A percentile compares a stretch with the other conserved stretches of the same genome.
phyloP scores from a whole-genome alignment of 129 eudicot species.

The Tagetes erecta region DNA sequence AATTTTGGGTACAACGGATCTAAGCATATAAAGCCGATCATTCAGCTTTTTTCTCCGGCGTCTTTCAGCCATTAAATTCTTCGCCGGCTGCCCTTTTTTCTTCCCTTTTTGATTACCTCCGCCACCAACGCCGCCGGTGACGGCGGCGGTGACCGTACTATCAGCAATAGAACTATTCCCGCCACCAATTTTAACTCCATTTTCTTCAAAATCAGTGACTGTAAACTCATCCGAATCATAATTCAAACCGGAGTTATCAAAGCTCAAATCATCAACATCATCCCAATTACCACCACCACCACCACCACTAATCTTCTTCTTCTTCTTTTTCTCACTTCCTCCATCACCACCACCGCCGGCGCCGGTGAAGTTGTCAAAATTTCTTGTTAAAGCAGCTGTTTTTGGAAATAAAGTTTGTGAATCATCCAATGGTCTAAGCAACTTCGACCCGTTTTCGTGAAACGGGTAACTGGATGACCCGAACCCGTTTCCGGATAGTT shows the following conservation, averaged over 20 bases:
- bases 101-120: slow-evolving; percentile 62
- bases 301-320: slow-evolving; percentile 41
- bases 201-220: slow-evolving; percentile 27
- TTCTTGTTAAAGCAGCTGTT: slow-evolving; percentile 77
- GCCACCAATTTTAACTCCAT: slow-evolving; percentile 38
- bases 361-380: slow-evolving; percentile 30
- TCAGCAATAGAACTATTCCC: slow-evolving; percentile 51
- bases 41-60: slow-evolving; percentile 93
- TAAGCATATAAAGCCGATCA: slow-evolving; percentile 88
- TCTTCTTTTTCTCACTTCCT: slow-evolving; percentile 43
- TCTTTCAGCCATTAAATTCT: slow-evolving; percentile 95
- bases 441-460: slow-evolving; percentile 36
- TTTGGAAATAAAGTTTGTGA: slow-evolving; percentile 80
- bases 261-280: slow-evolving; percentile 65
- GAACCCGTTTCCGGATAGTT: slow-evolving; percentile 40
- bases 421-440: slow-evolving; percentile 70
- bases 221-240: slow-evolving; percentile 75
- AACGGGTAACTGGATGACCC: slow-evolving; percentile 29
- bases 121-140: slow-evolving; percentile 29
- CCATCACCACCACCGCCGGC: slow-evolving; percentile 10
- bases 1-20: slow-evolving; percentile 94
- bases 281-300: slow-evolving; percentile 54
- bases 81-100: slow-evolving; percentile 87
- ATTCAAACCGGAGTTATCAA: slow-evolving; percentile 65
- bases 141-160: slow-evolving; percentile 47